Conservation (phyloP, 306 rosid genomes). For the Pyrus communis region DNA sequence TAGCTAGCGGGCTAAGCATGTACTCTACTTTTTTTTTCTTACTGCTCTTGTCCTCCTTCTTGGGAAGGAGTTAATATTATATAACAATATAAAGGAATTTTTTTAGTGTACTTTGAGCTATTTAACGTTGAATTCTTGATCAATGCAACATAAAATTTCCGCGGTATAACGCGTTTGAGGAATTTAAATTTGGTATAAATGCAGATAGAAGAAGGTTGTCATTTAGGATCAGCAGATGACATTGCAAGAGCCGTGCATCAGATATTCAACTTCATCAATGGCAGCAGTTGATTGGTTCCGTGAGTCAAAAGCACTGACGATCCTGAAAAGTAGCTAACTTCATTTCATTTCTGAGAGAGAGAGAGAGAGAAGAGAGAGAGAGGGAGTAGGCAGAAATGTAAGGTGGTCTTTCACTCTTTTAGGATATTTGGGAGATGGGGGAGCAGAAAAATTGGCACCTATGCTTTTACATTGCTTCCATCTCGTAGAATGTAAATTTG, state of each 20-base stretch:
- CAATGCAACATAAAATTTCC: not conserved
- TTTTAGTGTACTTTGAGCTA: too few species aligned
- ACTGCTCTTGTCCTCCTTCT: not conserved
- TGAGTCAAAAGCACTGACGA: not conserved
- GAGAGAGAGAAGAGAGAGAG: slow-evolving; percentile 1
- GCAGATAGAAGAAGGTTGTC: slow-evolving; percentile 88
- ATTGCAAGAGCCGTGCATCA: slow-evolving; percentile 70
- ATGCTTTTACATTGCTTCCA: slow-evolving; percentile 12
- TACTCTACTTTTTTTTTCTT: not conserved
- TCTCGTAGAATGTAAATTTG: slow-evolving; percentile 22
- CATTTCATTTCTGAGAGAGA: not conserved
- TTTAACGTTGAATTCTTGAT: not conserved
- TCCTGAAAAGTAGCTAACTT: slow-evolving; percentile 1
- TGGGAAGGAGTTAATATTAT: not conserved
- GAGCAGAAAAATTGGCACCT: slow-evolving; percentile 20
- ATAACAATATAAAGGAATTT: not conserved
- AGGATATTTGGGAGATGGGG: slow-evolving; percentile 22
- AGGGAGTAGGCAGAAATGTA: slow-evolving; percentile 4
- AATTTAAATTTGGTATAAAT: slow-evolving; percentile 9
- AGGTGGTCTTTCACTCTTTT: not conserved
- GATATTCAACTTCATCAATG: slow-evolving; percentile 55
- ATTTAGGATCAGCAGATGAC: slow-evolving; percentile 64
- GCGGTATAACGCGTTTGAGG: too few species aligned
- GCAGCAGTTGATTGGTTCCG: slow-evolving; percentile 30
- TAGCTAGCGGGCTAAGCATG: not conserved